These are phyloP conservation scores for Globisporangium parvum DNA, from an alignment of 352 stramenopile species.

Conservation along the genomic window DNA sequence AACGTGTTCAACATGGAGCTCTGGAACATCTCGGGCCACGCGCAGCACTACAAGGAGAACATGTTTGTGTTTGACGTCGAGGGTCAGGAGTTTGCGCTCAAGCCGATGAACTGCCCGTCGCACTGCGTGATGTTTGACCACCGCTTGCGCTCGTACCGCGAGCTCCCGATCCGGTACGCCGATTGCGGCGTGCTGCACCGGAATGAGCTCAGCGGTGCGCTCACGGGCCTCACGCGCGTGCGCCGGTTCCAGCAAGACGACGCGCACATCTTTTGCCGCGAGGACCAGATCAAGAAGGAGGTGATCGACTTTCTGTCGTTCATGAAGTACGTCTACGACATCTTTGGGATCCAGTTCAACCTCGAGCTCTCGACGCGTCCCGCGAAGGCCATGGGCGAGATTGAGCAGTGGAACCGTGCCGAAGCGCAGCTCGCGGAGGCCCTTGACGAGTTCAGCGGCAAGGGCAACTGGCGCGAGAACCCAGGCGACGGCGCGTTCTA, in stretches of 20 bases:
- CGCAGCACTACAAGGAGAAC: conserved; percentile 95
- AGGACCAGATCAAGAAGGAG: conserved; percentile 93
- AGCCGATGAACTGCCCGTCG: conserved; percentile 98
- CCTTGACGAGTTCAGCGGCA: conserved; percentile 83
- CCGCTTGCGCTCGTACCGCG: conserved; percentile 92
- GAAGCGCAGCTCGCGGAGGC: conserved; percentile 65
- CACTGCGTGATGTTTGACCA: conserved; percentile 98
- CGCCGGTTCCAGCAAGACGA: conserved; percentile 98
- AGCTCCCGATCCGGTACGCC: conserved; percentile 91
- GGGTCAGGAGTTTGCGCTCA: conserved; percentile 94
- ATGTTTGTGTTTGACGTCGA: conserved; percentile 90
- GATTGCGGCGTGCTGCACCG: conserved; percentile 94
- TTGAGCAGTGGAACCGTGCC: conserved; percentile 92
- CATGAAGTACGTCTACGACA: conserved; percentile 91
- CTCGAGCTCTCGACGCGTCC: conserved; percentile 93
- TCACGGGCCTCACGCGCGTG: conserved; percentile 95
- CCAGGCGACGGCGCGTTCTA: conserved; percentile 97
- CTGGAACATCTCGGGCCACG: conserved; percentile 96
- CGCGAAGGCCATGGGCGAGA: conserved; percentile 92
- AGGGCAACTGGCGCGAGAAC: conserved; percentile 97
- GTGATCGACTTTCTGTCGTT: conserved; percentile 92
- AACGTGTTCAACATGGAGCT: conserved; percentile 97
- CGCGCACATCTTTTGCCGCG: conserved; percentile 97
- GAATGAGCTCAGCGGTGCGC: conserved; percentile 93
- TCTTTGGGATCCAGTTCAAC: conserved; percentile 97